These are phyloP conservation scores for Colletotrichum gloeosporioides DNA, from an alignment of 2,329 filamentous ascomycete species.

Conservation along the genomic window DNA sequence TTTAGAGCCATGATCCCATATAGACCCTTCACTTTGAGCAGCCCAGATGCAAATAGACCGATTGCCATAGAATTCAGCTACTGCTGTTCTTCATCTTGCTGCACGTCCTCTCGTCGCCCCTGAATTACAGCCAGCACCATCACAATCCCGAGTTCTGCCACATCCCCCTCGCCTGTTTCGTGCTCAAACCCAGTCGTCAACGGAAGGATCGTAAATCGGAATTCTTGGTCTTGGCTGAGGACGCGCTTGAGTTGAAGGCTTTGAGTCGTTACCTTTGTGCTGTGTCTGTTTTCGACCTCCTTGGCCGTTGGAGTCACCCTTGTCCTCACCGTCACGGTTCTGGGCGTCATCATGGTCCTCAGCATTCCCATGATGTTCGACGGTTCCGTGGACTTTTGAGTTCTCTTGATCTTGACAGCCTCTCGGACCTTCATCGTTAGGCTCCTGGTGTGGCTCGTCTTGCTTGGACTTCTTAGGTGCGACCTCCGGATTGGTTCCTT, in stretches of 20 bases:
- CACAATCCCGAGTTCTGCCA: background rate
- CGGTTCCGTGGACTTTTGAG: background rate
- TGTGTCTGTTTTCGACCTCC: background rate
- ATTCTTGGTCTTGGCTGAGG: background rate
- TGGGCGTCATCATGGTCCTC: background rate
- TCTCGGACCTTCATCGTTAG: background rate
- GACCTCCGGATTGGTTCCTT: background rate
- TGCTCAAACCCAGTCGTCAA: background rate
- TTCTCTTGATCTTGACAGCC: background rate
- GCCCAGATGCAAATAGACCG: background rate
- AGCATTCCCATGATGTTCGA: background rate
- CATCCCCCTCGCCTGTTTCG: rapidly evolving
- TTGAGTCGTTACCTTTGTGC: background rate
- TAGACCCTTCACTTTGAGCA: background rate
- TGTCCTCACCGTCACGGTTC: background rate
- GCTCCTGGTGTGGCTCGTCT: background rate
- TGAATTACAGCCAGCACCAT: background rate
- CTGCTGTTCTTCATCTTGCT: background rate
- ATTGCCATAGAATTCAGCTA: background rate
- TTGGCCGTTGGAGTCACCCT: background rate
- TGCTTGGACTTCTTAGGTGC: background rate
- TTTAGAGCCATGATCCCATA: background rate
- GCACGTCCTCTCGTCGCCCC: background rate
- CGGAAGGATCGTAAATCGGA: background rate
- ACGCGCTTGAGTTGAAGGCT: background rate